Evolutionary conservation across 805 yeast genomes (phyloP), one percentile per base, ranked within the genome.

Genomic region (Starmera caribaea): DNA sequence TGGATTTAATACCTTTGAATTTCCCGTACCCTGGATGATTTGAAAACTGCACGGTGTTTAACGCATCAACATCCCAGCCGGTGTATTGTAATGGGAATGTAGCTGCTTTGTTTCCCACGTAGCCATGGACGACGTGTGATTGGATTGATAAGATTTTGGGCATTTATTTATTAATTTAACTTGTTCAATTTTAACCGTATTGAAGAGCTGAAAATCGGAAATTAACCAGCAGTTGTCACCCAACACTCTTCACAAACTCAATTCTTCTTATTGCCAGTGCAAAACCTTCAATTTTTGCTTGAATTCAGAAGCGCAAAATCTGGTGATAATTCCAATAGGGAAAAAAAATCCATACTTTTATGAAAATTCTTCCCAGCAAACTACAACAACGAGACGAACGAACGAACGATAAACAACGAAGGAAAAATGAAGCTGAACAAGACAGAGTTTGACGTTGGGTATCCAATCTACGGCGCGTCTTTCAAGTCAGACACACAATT

Each of bases 81-180:
- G 75, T 68, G 33, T 77, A 65, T 54, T 90, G 97, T 16, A 90
- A 62, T 0, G 97, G 96, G 55, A 92, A 84, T 3, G 90, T 83
- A 1, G 92, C 85, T 0, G 96, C 95, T 41, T 79, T 74, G 57
- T 88, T 88, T 1, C 98, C 98, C 2, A 92, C 98, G 52, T 86
- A 82, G 3, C 98, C 98, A 56, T 90, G 97, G 3, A 78, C 88
- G 2, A 92, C 97, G 58, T 92, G 97, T 4, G 96, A 86, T 49
- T 86, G 90, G 9, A 88, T 67, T 3, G 84, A 71, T 2, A 82
- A 66, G 9, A 65, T 50, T 36, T 48, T 55, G 34, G 32, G 32
- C 32, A 30, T 30, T 14, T 32, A 10, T 11, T 16, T 16, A 4
- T 10, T 32, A 6, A 12, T 32, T 32, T 31, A 8, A 11, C n/a